A percentile compares a stretch with the other conserved stretches of the same genome.
Conservation (phyloP, 805 yeast genomes). For the Saturnispora serradocipensis region DNA sequence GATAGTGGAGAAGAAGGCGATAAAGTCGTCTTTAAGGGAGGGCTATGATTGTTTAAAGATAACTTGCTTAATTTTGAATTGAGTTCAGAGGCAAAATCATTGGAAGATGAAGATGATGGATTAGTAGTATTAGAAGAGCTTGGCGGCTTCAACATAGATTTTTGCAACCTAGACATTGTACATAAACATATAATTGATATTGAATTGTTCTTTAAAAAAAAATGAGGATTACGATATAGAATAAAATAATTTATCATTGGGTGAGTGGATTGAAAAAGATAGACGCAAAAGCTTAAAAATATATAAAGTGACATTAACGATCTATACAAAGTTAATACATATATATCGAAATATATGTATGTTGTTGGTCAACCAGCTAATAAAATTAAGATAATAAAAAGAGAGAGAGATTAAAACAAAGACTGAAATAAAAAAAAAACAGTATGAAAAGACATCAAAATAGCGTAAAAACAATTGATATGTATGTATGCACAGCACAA, state of each 20-base stretch:
- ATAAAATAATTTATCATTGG: neutral
- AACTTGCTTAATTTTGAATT: conserved; percentile 5
- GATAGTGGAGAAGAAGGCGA: conserved; percentile 11
- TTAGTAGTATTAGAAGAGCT: neutral
- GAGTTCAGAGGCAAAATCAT: conserved; percentile 6
- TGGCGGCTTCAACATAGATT: conserved; percentile 6
- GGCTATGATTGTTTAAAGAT: neutral
- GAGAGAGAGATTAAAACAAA: neutral
- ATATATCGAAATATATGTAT: neutral
- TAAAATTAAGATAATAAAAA: neutral
- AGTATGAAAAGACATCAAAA: neutral
- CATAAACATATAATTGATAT: neutral
- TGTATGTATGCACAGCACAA: neutral
- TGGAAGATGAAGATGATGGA: neutral
- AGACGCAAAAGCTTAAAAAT: neutral
- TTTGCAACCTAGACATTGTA: conserved; percentile 11
- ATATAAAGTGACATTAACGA: neutral
- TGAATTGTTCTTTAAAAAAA: neutral
- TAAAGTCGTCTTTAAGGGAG: neutral
- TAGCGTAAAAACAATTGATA: neutral
- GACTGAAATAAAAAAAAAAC: neutral
- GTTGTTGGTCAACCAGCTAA: neutral
- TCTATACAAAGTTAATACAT: neutral
- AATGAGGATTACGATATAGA: neutral
- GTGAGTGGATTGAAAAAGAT: neutral